phyloP scores from a whole-genome alignment of 495 filamentous ascomycete genomes.

The Podospora sp. region DNA sequence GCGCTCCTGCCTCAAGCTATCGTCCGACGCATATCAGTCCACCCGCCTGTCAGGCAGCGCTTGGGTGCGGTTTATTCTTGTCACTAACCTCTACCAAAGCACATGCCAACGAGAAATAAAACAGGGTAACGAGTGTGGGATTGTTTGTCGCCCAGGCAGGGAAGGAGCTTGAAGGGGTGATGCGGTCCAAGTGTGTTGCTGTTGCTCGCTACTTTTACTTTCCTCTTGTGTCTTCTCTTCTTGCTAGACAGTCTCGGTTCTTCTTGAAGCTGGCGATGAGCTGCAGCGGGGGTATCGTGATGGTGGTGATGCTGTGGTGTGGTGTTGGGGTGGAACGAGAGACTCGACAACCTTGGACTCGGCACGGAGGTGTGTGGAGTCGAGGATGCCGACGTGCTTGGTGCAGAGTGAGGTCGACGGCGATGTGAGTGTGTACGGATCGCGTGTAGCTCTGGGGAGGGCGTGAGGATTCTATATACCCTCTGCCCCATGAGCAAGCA shows the following conservation, averaged over 20 bases:
- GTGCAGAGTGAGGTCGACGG: slow-evolving; percentile 19
- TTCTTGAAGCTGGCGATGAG: not conserved
- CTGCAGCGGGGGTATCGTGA: too few relatives aligned
- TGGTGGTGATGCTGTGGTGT: slow-evolving; percentile 1
- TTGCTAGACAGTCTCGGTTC: not conserved
- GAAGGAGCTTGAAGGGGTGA: not conserved
- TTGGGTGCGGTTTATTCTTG: not conserved
- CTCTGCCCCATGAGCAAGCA: slow-evolving; percentile 25
- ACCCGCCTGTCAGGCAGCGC: slow-evolving; percentile 22
- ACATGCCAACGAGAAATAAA: slow-evolving; percentile 25
- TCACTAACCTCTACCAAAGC: slow-evolving; percentile 25
- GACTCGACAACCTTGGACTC: slow-evolving; percentile 15
- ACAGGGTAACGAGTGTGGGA: not conserved
- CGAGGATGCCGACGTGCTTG: slow-evolving; percentile 7
- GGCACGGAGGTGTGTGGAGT: not conserved
- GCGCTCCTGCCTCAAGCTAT: slow-evolving; percentile 29
- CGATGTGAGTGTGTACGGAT: slow-evolving; percentile 19
- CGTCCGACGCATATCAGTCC: slow-evolving; percentile 27
- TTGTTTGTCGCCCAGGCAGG: not conserved
- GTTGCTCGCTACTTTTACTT: not conserved
- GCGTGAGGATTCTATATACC: slow-evolving; percentile 42
- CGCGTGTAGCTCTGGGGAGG: slow-evolving; percentile 21
- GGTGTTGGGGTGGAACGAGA: slow-evolving; percentile 8
- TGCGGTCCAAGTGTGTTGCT: not conserved
- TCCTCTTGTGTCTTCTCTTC: slow-evolving; percentile 2